Evolutionary conservation across 2,329 filamentous ascomycete species (phyloP).

Genomic region (Neonectria magnoliae): DNA sequence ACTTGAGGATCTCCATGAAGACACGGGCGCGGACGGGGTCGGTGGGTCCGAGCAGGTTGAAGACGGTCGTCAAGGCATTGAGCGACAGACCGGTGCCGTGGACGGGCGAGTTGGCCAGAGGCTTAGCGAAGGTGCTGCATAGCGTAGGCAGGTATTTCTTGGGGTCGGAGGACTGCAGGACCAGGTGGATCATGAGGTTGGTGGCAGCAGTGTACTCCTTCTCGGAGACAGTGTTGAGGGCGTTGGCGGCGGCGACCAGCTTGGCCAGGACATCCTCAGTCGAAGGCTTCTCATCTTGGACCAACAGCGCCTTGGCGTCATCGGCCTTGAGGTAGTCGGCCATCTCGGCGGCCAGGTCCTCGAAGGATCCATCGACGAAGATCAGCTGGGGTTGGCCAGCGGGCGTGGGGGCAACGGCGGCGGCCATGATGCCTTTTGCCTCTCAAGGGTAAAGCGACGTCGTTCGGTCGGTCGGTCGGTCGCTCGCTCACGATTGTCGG

Average conservation of each 20-base stretch:
- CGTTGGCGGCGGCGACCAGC: conserved; percentile 81
- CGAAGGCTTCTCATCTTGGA: conserved; percentile 71
- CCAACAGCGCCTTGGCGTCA: conserved; percentile 78
- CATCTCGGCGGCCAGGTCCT: conserved; percentile 93
- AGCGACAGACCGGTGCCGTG: conserved; percentile 89
- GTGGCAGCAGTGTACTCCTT: conserved; percentile 97
- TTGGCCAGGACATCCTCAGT: conserved; percentile 91
- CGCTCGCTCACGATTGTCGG: conserved; percentile 34
- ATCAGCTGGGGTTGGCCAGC: conserved; percentile 68
- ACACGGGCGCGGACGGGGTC: conserved; percentile 89
- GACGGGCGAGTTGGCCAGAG: conserved; percentile 84
- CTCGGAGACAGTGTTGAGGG: conserved; percentile 87
- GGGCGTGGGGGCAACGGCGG: conserved; percentile 46
- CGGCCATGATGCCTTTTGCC: conserved; percentile 38
- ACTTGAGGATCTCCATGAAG: conserved; percentile 86
- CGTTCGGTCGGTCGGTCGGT: conserved; percentile 33
- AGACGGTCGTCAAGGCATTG: conserved; percentile 91
- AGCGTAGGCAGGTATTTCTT: conserved; percentile 88
- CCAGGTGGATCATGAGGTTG: conserved; percentile 94
- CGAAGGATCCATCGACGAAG: conserved; percentile 90
- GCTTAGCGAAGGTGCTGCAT: conserved; percentile 89
- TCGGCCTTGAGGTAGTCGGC: conserved; percentile 91
- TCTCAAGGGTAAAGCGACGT: conserved; percentile 31
- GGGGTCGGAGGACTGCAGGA: conserved; percentile 84
- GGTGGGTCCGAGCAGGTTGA: conserved; percentile 86